phyloP scores from a whole-genome alignment of 2,329 filamentous ascomycete species.

The Beauveria medogensis region DNA sequence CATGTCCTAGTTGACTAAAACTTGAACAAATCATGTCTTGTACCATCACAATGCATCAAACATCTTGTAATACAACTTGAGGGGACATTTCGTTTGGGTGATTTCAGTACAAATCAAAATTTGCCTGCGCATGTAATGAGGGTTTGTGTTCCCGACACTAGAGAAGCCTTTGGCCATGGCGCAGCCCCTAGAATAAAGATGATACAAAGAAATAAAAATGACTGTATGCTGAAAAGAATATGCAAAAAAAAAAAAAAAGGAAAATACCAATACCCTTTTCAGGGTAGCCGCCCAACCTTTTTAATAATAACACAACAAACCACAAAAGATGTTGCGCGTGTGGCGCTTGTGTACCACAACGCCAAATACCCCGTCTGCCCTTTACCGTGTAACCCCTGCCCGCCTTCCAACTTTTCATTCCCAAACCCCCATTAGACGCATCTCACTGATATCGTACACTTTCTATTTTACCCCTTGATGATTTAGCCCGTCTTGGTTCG shows the following conservation, averaged over 20 bases:
- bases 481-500: conserved; percentile 16
- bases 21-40: background rate
- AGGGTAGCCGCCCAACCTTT: background rate
- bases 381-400: background rate
- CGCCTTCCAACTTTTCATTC: background rate
- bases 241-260: background rate
- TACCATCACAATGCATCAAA: background rate
- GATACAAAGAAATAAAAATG: background rate
- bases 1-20: background rate
- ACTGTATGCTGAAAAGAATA: background rate
- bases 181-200: background rate
- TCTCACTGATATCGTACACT: background rate
- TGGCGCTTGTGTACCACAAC: background rate
- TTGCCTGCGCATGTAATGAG: background rate
- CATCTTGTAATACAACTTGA: background rate
- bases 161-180: background rate
- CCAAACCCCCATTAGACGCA: background rate
- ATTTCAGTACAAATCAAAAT: background rate
- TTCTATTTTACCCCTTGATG: background rate
- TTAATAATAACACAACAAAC: background rate
- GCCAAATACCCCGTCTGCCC: background rate
- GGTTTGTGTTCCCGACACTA: background rate
- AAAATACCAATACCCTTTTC: background rate
- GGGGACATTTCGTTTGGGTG: background rate
- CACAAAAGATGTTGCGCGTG: conserved; percentile 2